Evolutionary conservation across 306 rosid species (phyloP), one percentile per base, ranked within the genome.

Genomic region (Betula pendula): DNA sequence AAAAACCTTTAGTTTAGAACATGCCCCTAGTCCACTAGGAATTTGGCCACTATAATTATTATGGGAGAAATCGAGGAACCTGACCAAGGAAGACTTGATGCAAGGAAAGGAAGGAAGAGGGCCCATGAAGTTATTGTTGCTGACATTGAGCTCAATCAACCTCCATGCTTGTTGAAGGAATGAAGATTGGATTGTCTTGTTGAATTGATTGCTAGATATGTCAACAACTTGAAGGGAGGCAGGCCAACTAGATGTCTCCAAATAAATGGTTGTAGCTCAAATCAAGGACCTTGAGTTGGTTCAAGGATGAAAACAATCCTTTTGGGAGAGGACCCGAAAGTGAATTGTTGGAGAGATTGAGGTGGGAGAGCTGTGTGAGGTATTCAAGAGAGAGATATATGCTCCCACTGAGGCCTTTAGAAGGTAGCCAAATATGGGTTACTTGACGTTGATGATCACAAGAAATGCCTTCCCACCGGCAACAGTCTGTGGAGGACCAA

Each of bases 271-370:
- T 74, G 63, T 14, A 74, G 68, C 70, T 74, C 77, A 74, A 43
- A 17, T 74, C 77, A 25, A 74, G 56, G 6, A 74, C 25, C 56
- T 35, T 6, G 31, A 74, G 77, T 2, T 7, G 70, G 22, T 11
- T 29, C 48, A 74, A 42, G 22, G 67, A 59, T 24, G 31, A 58
- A 68, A 74, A 74, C 42, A 74, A 58, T 25, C 16, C 52, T 11
- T 47, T 25, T 13, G 16, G 8, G 1, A 58, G 12, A 1, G 55
- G 19, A 25, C 70, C 45, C 2, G 2, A 9, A 50, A 71, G 47
- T 19, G 31, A 71, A 71, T 71, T 50, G 75, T 73, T 52, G 51
- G 76, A 72, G 38, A 73, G 76, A 73, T 73, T 49, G 0, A 71
- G 16, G 60, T 71, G 62, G 60, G 75, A 47, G 3, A 71, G 75